These are phyloP conservation scores for Gamsiella multidivaricata DNA, from an alignment of 192 early-diverging fungal genomes.

Conservation along the genomic window DNA sequence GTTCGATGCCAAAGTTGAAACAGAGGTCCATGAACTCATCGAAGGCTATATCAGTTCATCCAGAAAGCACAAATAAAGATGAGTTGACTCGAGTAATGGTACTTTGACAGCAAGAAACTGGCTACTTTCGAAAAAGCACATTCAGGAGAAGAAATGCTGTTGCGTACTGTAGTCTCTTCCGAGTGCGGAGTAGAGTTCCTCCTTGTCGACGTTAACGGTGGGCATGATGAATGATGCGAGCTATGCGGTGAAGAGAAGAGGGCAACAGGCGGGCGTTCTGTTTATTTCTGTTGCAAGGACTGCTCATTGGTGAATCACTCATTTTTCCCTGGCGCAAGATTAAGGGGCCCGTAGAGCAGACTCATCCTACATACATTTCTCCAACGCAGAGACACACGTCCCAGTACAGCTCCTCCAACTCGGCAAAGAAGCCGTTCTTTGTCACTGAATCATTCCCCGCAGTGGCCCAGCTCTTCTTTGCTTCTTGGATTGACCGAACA, in stretches of 20 bases:
- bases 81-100: conserved; percentile 1
- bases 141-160: too few species aligned
- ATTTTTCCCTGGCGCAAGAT: too few species aligned
- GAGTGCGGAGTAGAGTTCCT: conserved; percentile 85
- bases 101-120: neutral
- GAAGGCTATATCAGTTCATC: conserved; percentile 60
- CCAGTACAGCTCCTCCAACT: neutral
- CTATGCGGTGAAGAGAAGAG: neutral
- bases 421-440: neutral
- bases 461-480: neutral
- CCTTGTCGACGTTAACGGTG: conserved; percentile 94
- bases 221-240: conserved; percentile 74
- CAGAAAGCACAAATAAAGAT: neutral
- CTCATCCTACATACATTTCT: neutral
- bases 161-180: conserved; percentile 82
- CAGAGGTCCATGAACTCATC: conserved; percentile 97
- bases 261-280: too few species aligned
- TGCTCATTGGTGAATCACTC: too few species aligned
- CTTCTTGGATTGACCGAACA: neutral
- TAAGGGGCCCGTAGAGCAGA: too few species aligned
- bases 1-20: conserved; percentile 98
- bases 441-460: neutral
- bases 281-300: conserved; percentile 7
- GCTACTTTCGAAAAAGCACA: too few species aligned
- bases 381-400: neutral